Evolutionary conservation across 139 green algal genomes (phyloP), one percentile per base, ranked within the genome.

Genomic region (Trebouxia sp.): DNA sequence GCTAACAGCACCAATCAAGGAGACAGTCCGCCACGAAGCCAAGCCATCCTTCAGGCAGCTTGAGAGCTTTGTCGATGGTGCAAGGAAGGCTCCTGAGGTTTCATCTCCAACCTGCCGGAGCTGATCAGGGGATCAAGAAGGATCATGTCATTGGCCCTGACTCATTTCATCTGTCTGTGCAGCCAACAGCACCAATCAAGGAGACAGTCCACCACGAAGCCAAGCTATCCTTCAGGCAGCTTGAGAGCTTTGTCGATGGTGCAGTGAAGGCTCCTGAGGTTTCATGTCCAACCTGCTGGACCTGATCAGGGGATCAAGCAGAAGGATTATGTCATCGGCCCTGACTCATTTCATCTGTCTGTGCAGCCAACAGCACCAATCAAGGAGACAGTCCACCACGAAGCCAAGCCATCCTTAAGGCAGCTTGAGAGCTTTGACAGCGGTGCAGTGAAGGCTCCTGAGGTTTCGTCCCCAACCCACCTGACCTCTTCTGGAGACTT

Each of bases 361-460:
- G 20, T 72, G 62, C 32, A 72, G 62, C n/a, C 62, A 14, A 72
- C 62, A 12, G n/a, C 32, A 28, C 62, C 62, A 30, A 37, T 43
- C 9, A 43, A 37, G 28, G 62, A 72, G 14, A 15, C 32, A 30
- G 11, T 35, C 6, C n/a, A 35, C 28, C 28, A 45, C 5, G 30
- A 72, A 32, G 28, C 32, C 62, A 72, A 72, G 62, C 10, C 62
- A 11, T 72, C 35, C 32, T n/a, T 72, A 14, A 72, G 35, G 12
- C 62, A 72, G 24, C 35, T 72, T 12, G 62, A 72, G 32, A 72
- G 62, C 62, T 45, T 72, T 17, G 37, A 43, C 62, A 72, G 62
- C 15, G 62, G 32, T 12, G 62, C 62, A 30, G 14, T 72, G 32
- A 72, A 30, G 43, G 14, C 62, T 45, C 62, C 62, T 30, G 62